Evolutionary conservation across 163 green algal genomes (phyloP).

Genomic region (Coccomyxa subellipsoidea): DNA sequence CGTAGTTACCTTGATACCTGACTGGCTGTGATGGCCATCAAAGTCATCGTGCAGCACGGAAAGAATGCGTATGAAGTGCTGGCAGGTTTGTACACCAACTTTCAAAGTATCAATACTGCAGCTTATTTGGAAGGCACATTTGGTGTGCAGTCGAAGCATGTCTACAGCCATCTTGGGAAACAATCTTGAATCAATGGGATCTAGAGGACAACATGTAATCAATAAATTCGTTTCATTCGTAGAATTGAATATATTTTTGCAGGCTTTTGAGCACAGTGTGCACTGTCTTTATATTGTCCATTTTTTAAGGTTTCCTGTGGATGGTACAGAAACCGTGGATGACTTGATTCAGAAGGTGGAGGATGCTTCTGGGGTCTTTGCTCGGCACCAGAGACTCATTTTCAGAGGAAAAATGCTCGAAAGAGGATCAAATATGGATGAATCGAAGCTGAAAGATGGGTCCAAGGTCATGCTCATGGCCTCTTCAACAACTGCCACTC

Average conservation of each 20-base stretch:
- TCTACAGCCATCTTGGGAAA: no score
- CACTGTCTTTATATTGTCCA: background rate
- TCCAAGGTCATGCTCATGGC: conserved; percentile 5
- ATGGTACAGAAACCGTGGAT: background rate
- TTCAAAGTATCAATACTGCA: no score
- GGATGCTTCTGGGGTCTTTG: background rate
- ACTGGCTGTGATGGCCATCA: background rate
- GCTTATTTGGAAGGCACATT: no score
- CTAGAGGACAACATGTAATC: background rate
- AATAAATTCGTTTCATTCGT: background rate
- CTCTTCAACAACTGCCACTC: background rate
- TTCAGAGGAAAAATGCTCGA: background rate
- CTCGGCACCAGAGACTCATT: background rate
- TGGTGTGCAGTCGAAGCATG: no score
- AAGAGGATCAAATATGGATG: background rate
- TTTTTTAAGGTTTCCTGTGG: background rate
- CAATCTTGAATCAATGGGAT: background rate
- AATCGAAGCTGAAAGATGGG: conserved; percentile 6
- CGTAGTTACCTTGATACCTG: no score
- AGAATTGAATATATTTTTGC: background rate
- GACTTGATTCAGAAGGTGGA: background rate
- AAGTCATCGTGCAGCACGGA: conserved; percentile 1
- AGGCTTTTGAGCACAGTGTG: no score
- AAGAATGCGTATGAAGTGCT: background rate
- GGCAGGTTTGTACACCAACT: background rate